Conservation (phyloP, 441 rosid species). For the Pelargonium australe region DNA sequence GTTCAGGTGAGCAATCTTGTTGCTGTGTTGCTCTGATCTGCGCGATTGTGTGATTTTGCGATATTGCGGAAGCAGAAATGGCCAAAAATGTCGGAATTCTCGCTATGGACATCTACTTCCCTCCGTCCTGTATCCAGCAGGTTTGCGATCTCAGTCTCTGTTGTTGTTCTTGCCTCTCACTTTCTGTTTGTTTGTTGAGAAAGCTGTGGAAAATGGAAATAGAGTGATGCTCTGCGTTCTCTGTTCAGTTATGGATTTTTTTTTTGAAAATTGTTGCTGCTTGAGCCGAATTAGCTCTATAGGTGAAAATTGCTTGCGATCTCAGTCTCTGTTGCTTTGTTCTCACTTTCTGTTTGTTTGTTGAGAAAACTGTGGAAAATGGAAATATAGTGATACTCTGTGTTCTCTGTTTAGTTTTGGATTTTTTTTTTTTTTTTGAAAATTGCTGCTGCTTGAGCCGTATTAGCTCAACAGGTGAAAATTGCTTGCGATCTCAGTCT, state of each 20-base stretch:
- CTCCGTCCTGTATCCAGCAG: slow-evolving; percentile 95
- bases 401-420: neutral
- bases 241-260: neutral
- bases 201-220: neutral
- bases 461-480: too few relatives aligned
- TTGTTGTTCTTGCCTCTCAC: neutral
- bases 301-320: too few relatives aligned
- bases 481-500: too few relatives aligned
- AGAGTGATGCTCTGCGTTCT: neutral
- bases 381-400: neutral
- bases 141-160: slow-evolving; percentile 23
- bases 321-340: neutral
- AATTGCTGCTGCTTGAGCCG: too few relatives aligned
- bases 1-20: neutral
- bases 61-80: slow-evolving; percentile 31
- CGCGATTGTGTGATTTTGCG: neutral
- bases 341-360: slow-evolving; percentile 16
- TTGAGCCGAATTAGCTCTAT: too few relatives aligned
- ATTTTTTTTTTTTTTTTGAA: too few relatives aligned
- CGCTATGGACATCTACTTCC: slow-evolving; percentile 90
- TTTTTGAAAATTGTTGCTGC: too few relatives aligned
- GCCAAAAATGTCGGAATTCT: slow-evolving; percentile 91
- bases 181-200: neutral
- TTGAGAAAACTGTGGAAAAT: neutral
- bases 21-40: slow-evolving; percentile 5